These are phyloP conservation scores for Lentinula boryana DNA, from an alignment of 768 basidiomycete genomes.

Conservation along the genomic window DNA sequence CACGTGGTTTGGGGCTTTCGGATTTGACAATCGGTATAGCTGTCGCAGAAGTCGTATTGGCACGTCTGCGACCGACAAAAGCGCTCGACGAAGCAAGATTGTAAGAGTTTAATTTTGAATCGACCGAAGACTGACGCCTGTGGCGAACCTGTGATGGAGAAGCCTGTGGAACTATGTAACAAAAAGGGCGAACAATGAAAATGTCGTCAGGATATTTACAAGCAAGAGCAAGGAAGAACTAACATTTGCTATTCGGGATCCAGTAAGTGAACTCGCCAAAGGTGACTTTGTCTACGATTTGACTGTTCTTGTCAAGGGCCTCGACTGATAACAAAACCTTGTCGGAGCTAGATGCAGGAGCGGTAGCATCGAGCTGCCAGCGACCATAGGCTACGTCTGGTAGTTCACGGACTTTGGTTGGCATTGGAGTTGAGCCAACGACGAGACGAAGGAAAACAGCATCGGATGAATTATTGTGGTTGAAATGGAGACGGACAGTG, in stretches of 20 bases:
- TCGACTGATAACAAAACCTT: slow-evolving; percentile 57
- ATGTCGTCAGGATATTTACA: background rate
- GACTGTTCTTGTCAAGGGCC: slow-evolving; percentile 48
- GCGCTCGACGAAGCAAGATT: slow-evolving; percentile 11
- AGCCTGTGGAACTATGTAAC: slow-evolving; percentile 1
- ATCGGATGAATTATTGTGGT: slow-evolving; percentile 39
- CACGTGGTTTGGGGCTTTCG: slow-evolving; percentile 31
- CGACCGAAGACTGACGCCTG: slow-evolving; percentile 15
- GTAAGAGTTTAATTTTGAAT: slow-evolving; percentile 27
- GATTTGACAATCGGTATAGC: slow-evolving; percentile 28
- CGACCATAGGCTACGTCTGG: slow-evolving; percentile 39
- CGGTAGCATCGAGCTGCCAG: slow-evolving; percentile 63
- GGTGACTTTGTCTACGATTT: slow-evolving; percentile 55
- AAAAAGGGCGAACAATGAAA: background rate
- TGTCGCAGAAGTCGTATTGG: slow-evolving; percentile 26
- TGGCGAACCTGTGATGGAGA: slow-evolving; percentile 11
- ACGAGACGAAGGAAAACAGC: slow-evolving; percentile 67
- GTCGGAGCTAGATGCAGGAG: slow-evolving; percentile 36
- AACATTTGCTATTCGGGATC: slow-evolving; percentile 29
- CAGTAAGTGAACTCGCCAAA: slow-evolving; percentile 72
- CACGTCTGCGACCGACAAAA: slow-evolving; percentile 28
- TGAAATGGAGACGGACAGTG: slow-evolving; percentile 58
- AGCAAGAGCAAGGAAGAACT: slow-evolving; percentile 7
- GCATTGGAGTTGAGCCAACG: slow-evolving; percentile 61
- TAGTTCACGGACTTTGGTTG: slow-evolving; percentile 57